Percentiles rank a stretch among this genome's conserved stretches.
Conservation (phyloP, 2,329 filamentous ascomycete genomes). For the Colletotrichum limetticola region DNA sequence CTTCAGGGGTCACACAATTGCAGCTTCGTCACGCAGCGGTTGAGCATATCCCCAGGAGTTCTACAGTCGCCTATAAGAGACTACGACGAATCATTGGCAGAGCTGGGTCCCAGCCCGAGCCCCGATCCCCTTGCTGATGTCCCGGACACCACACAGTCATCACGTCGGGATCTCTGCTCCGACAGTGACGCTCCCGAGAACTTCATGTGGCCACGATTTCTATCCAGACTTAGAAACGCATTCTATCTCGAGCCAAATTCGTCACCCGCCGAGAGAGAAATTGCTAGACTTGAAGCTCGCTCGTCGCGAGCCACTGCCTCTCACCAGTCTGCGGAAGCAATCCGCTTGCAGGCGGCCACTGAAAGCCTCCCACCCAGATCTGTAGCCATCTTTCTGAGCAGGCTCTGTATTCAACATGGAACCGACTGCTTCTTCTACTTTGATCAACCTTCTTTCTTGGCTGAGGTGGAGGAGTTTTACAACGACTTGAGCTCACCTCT, state of each 20-base stretch:
- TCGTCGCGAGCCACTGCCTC: neutral
- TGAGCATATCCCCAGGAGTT: too few relatives aligned
- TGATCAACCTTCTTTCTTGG: neutral
- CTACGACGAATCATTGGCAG: too few relatives aligned
- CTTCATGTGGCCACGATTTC: neutral
- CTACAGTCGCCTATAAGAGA: too few relatives aligned
- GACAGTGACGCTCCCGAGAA: neutral
- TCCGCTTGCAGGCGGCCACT: neutral
- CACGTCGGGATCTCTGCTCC: neutral
- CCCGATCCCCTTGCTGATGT: constrained; percentile 23
- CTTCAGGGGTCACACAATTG: constrained; percentile 35
- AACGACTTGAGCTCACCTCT: neutral
- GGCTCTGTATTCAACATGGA: neutral
- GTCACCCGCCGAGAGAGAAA: neutral
- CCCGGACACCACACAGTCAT: neutral
- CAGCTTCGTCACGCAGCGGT: too few relatives aligned
- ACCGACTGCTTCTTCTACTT: neutral
- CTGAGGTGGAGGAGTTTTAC: neutral
- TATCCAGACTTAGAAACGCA: neutral
- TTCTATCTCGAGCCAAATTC: neutral
- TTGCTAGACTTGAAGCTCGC: neutral
- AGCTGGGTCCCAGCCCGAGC: too few relatives aligned
- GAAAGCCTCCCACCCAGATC: neutral
- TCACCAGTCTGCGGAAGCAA: neutral
- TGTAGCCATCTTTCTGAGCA: neutral